Evolutionary conservation across 768 basidiomycete genomes (phyloP), one percentile per base, ranked within the genome.

Genomic region (Calvatia gigantea): DNA sequence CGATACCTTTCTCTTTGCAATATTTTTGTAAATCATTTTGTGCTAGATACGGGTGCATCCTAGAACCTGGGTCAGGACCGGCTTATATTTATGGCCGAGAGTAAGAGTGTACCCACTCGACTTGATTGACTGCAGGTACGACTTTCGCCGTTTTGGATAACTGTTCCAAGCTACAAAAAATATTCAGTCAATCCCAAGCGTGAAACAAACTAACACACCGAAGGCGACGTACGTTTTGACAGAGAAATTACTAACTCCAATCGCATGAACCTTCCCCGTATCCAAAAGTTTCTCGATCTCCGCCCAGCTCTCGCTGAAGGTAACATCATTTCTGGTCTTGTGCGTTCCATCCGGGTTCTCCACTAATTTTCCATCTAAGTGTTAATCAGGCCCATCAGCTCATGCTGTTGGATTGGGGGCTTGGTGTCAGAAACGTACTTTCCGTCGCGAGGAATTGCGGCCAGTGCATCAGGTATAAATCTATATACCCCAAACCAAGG

Each of bases 221-320:
- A 5, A 17, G 35, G 4, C 31, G 1, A 64, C 74, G 15, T 52
- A 82, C 79, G 73, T 82, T 60, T 82, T 80, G 54, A 82, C 68
- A 4, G 79, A 81, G 61, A 84, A 84, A 64, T 85, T 85, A 64
- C 79, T 80, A 43, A 85, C 80, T 0, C 83, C 82, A 57, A 84
- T 80, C 1, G 80, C 76, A 51, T 66, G 75, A 9, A 73, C 78
- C 59, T 75, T 77, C 0, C 78, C 78, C 12, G 71, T 73, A 25
- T 69, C 70, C 29, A 77, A 68, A 9, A 83, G 60, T 46, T 78
- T 75, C 65, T 84, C 82, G 60, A 84, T 70, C 41, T 75, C 72
- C 0, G 74, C 74, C 79, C 81, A 82, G 0, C 74, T 69, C 28
- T 82, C 69, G 39, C 71, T 74, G 62, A 77, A 75, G 1, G 62